phyloP scores from a whole-genome alignment of 257 asterid species.

The Phtheirospermum japonicum region DNA sequence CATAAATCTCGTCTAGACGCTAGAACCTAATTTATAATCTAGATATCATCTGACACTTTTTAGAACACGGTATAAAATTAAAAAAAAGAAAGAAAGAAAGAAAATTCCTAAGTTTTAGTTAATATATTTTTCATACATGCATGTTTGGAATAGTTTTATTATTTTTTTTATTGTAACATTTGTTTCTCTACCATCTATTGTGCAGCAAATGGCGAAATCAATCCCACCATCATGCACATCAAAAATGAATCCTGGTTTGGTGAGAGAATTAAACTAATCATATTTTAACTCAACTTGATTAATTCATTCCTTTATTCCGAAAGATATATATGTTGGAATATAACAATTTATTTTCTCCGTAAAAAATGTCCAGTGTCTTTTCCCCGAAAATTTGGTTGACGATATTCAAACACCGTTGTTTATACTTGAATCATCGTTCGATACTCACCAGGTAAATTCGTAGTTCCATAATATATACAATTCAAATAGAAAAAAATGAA shows the following conservation, averaged over 20 bases:
- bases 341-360: background rate
- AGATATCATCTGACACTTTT: no score
- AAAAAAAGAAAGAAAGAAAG: no score
- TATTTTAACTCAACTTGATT: background rate
- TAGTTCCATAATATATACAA: no score
- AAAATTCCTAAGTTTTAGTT: no score
- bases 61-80: no score
- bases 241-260: conserved; percentile 27
- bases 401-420: conserved; percentile 34
- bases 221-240: conserved; percentile 34
- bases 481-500: no score
- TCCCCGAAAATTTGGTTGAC: conserved; percentile 33
- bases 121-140: no score
- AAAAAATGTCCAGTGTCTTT: conserved; percentile 31
- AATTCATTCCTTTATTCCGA: no score
- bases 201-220: conserved; percentile 26
- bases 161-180: background rate
- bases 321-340: background rate
- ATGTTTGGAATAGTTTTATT: background rate
- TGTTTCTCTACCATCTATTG: background rate
- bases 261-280: conserved; percentile 3
- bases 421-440: conserved; percentile 32
- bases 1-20: no score
- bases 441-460: conserved; percentile 31
- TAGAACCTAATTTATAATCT: no score